A percentile compares a stretch with the other conserved stretches of the same genome.
These are phyloP conservation scores for Saccharomyces eubayanus DNA, from an alignment of 805 yeast genomes.

Conservation along the genomic window DNA sequence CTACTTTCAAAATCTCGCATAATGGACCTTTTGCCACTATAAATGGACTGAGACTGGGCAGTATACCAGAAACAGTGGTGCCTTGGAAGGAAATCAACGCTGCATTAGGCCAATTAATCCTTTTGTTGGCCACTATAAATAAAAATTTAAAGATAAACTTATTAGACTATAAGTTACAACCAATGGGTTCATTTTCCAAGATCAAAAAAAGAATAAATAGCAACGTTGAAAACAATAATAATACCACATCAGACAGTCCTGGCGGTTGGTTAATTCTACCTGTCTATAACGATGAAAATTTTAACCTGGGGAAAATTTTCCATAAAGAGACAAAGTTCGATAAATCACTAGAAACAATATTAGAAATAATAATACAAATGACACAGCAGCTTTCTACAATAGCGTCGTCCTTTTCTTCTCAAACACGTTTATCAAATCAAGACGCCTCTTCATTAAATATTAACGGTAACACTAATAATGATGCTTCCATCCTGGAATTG, in stretches of 20 bases:
- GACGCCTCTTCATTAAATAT: neutral
- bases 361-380: slow-evolving; percentile 33
- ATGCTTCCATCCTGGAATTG: slow-evolving; percentile 39
- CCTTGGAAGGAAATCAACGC: slow-evolving; percentile 91
- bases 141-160: slow-evolving; percentile 48
- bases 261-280: slow-evolving; percentile 40
- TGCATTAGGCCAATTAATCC: slow-evolving; percentile 76
- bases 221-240: slow-evolving; percentile 23
- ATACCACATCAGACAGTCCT: slow-evolving; percentile 25
- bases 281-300: slow-evolving; percentile 65
- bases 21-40: slow-evolving; percentile 83
- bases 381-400: slow-evolving; percentile 26
- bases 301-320: slow-evolving; percentile 56
- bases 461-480: neutral
- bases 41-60: slow-evolving; percentile 77
- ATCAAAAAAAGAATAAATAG: slow-evolving; percentile 36
- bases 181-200: slow-evolving; percentile 77
- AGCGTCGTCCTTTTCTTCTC: neutral
- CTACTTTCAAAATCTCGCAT: slow-evolving; percentile 73
- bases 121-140: slow-evolving; percentile 58
- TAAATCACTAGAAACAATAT: slow-evolving; percentile 68
- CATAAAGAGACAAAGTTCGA: slow-evolving; percentile 67
- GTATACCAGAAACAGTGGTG: slow-evolving; percentile 47
- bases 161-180: slow-evolving; percentile 55
- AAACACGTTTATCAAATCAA: neutral